Conservation (phyloP, 2,329 filamentous ascomycete species). For the Sclerotiophoma versabilis region DNA sequence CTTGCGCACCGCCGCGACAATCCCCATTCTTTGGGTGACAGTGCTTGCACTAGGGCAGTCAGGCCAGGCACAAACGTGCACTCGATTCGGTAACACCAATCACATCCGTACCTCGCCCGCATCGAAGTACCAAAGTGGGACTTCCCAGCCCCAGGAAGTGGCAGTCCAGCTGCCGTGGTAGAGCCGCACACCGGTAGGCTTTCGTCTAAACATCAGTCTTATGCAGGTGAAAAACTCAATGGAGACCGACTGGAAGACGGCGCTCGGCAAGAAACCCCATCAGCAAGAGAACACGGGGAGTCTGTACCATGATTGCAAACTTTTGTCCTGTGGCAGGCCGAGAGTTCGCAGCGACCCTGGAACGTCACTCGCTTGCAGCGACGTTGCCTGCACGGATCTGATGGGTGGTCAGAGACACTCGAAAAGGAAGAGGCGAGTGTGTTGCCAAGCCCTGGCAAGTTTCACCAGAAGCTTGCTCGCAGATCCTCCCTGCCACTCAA, state of each 20-base stretch:
- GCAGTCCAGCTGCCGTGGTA: slow-evolving; percentile 7
- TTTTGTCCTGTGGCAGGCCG: slow-evolving; percentile 1
- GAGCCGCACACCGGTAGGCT: slow-evolving; percentile 14
- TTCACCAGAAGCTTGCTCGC: slow-evolving; percentile 29
- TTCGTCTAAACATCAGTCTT: slow-evolving; percentile 7
- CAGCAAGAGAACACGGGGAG: not conserved
- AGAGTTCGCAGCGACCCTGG: not conserved
- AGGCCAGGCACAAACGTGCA: slow-evolving; percentile 32
- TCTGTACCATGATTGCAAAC: not conserved
- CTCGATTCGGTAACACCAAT: slow-evolving; percentile 33
- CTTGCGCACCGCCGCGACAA: slow-evolving; percentile 24
- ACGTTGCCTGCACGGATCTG: slow-evolving; percentile 20
- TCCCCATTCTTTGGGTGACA: slow-evolving; percentile 32
- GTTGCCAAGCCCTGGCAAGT: slow-evolving; percentile 23
- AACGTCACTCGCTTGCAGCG: slow-evolving; percentile 14
- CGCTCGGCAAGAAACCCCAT: not conserved
- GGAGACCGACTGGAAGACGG: slow-evolving; percentile 8
- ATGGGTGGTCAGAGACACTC: slow-evolving; percentile 24
- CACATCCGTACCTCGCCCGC: slow-evolving; percentile 21
- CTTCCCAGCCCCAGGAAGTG: slow-evolving; percentile 10
- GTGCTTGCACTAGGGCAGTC: slow-evolving; percentile 29
- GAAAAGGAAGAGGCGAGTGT: slow-evolving; percentile 20
- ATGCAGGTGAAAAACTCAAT: slow-evolving; percentile 27
- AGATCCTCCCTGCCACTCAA: slow-evolving; percentile 26
- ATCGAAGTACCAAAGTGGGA: slow-evolving; percentile 26